These are phyloP conservation scores for Zymoseptoria ardabiliae DNA, from an alignment of 2,329 filamentous ascomycete genomes.

Conservation along the genomic window DNA sequence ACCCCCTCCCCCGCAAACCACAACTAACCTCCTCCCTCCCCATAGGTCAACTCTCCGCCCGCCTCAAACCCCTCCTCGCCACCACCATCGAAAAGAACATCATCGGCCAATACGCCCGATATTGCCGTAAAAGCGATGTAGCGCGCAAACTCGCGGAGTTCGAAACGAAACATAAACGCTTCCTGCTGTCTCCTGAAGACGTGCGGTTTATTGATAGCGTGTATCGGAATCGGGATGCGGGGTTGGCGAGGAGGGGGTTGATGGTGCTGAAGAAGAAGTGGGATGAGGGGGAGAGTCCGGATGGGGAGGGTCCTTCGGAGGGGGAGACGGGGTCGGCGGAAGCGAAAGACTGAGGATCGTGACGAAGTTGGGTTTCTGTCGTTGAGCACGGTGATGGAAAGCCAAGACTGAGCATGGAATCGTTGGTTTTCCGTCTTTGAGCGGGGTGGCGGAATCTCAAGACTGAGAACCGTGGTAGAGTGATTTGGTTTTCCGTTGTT, in stretches of 20 bases:
- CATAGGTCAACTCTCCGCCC: neutral
- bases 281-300: slow-evolving; percentile 10
- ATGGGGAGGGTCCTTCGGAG: too few relatives aligned
- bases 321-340: too few relatives aligned
- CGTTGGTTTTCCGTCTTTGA: too few relatives aligned
- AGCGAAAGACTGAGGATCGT: too few relatives aligned
- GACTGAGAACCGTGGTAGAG: too few relatives aligned
- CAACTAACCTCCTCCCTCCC: neutral
- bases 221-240: slow-evolving; percentile 33
- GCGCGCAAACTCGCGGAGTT: slow-evolving; percentile 17
- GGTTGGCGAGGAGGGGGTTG: slow-evolving; percentile 24
- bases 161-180: slow-evolving; percentile 13
- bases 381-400: too few relatives aligned
- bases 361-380: too few relatives aligned
- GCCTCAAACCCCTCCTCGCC: neutral
- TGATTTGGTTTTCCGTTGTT: too few relatives aligned
- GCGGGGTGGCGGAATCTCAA: too few relatives aligned
- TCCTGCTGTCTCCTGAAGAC: slow-evolving; percentile 17
- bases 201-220: slow-evolving; percentile 28
- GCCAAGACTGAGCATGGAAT: too few relatives aligned
- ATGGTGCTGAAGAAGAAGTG: slow-evolving; percentile 29
- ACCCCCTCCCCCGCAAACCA: neutral
- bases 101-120: too few relatives aligned
- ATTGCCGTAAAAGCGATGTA: too few relatives aligned
- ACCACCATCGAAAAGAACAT: neutral